Evolutionary conservation across 192 early-diverging fungal genomes (phyloP), one percentile per base, ranked within the genome.

Genomic region (Coemansia sp.): DNA sequence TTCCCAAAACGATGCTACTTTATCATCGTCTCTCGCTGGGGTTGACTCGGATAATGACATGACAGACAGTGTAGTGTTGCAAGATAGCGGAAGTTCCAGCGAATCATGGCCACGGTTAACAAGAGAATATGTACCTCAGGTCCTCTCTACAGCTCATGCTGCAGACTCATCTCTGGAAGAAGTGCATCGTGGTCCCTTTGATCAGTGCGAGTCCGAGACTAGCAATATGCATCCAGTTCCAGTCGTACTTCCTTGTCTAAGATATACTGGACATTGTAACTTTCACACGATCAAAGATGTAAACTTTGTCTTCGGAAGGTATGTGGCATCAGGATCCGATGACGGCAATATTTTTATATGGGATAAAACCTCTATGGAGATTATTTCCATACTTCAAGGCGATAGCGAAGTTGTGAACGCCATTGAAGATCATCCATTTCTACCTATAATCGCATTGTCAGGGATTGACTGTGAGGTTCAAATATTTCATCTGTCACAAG

Each of bases 381-480:
- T 93, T 18, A 48, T 89, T 9, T 88, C 92, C 66, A 77, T 92
- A 44, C 56, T 93, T 23, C 84, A 79, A 45, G 93, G 86, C 16
- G 93, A 94, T 64, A 70, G 56, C 40, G 79, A 89, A 41, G 84
- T 85, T 42, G 85, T 89, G 19, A 89, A 89, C 63, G 77, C 85
- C 19, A 61, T 87, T 69, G 68, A 86, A 67, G 75, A 79, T 4
- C 90, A 92, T 54, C 92, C 91, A 0, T 63, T 62, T 15, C 45
- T 76, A 47, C 89, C 84, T 43, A 67, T 78, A 26, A 41, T 91
- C 16, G 88, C 88, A 6, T 86, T 90, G 1, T 92, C 92, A 0
- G 93, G 93, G 0, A 93, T 94, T 21, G 93, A 93, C 61, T 75
- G 84, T 38, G 90, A 88, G 8, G 79, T 89, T 43, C 91, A 93